These are phyloP conservation scores for Zelonia costaricensis DNA, from an alignment of 208 protist species.

Conservation along the genomic window DNA sequence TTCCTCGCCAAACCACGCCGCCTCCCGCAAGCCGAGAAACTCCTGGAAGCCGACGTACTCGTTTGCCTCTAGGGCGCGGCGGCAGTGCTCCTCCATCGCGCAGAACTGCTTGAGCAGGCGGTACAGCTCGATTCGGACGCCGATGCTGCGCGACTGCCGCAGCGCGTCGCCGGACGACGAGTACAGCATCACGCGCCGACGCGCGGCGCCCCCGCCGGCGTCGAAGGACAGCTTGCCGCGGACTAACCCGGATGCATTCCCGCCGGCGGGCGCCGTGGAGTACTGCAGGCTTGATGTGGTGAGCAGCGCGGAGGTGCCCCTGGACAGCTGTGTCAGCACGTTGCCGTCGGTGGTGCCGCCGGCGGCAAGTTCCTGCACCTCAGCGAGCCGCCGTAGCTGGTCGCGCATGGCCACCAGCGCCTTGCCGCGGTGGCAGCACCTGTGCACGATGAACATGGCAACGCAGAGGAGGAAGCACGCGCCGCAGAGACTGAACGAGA, in stretches of 20 bases:
- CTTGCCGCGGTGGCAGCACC: not conserved
- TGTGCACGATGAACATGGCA: constrained; percentile 5
- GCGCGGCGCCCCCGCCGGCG: not conserved
- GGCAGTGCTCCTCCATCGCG: constrained; percentile 10
- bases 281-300: too few species aligned
- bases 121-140: constrained; percentile 7
- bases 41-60: constrained; percentile 7
- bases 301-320: too few species aligned
- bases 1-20: constrained; percentile 8
- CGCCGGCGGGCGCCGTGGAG: too few species aligned
- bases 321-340: too few species aligned
- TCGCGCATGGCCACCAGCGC: constrained; percentile 12
- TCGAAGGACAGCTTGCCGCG: too few species aligned
- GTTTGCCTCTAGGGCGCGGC: not conserved
- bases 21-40: constrained; percentile 1
- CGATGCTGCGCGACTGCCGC: constrained; percentile 1
- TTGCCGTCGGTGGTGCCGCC: not conserved
- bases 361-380: constrained; percentile 3
- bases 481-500: constrained; percentile 17
- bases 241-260: too few species aligned
- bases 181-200: not conserved
- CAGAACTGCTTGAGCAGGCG: constrained; percentile 15
- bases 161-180: not conserved
- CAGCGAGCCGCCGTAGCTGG: constrained; percentile 10
- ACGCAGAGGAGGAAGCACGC: constrained; percentile 11